Conservation (phyloP, 2,329 filamentous ascomycete species). For the Fusarium vanettenii region DNA sequence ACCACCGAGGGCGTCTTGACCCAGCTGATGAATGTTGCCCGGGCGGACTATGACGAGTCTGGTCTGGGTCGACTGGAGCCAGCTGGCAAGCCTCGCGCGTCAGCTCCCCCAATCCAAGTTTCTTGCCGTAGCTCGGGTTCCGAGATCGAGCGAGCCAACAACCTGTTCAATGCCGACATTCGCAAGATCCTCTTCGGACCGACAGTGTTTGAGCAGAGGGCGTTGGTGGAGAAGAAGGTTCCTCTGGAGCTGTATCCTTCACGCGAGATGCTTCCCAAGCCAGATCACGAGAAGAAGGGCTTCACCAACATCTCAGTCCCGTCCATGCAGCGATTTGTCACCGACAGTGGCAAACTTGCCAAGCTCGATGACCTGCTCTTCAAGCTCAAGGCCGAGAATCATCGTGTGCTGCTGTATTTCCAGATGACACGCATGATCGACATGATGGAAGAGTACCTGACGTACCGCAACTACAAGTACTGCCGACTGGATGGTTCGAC, state of each 20-base stretch:
- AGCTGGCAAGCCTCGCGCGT: conserved; percentile 80
- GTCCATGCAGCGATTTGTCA: conserved; percentile 97
- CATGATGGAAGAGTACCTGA: conserved; percentile 98
- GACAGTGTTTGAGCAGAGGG: conserved; percentile 73
- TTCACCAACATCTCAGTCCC: conserved; percentile 94
- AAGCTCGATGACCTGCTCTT: conserved; percentile 89
- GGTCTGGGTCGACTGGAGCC: conserved; percentile 85
- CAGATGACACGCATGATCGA: conserved; percentile 99
- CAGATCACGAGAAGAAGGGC: conserved; percentile 82
- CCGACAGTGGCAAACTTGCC: conserved; percentile 95
- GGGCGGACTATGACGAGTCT: conserved; percentile 71
- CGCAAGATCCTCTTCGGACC: conserved; percentile 81
- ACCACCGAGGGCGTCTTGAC: conserved; percentile 78
- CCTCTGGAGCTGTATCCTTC: conserved; percentile 73
- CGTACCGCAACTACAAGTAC: conserved; percentile 99
- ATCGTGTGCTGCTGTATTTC: conserved; percentile 97
- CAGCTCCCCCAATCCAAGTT: conserved; percentile 88
- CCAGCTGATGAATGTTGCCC: conserved; percentile 83
- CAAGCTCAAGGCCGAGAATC: conserved; percentile 89
- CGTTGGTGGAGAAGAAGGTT: conserved; percentile 79
- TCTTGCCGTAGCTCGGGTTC: conserved; percentile 76
- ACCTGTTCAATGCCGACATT: conserved; percentile 82
- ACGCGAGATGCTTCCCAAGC: conserved; percentile 76
- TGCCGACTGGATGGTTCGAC: conserved; percentile 96
- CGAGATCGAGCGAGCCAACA: conserved; percentile 74